Base-by-base conservation (phyloP, 2,329 filamentous ascomycete genomes). In the Calonectria hongkongensis region DNA sequence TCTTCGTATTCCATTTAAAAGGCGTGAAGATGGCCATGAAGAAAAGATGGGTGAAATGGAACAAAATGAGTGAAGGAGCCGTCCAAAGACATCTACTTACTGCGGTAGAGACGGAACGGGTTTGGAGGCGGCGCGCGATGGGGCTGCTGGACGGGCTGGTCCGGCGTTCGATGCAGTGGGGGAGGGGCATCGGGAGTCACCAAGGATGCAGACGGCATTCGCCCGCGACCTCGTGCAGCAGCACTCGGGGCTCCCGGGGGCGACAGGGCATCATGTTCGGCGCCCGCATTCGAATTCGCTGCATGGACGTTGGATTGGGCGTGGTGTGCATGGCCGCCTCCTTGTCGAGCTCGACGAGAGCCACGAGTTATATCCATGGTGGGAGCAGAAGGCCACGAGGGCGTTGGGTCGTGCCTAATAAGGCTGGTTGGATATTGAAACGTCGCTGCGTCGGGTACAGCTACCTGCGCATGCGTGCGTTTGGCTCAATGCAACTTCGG, bases 51-150 rank as follows among this genome's bases (percentile, higher is more conserved):
- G 12, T 33, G 58, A 33, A 41, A 54, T 58, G 33, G 41, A 70
- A 36, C 27, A 60, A 33, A 15, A 25, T 25, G 13, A 62, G 56
- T 43, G 45, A 8, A 15, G 58, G 48, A 60, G 25, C 64, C 27
- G 64, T 41, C 25, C 43, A 51, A 9, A 28, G 30, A 45, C 8
- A 30, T 27, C 36, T 18, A 83, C 83, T 83, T 71, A 85, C 83
- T 80, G 75, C 82, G 79, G 65, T 84, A 83, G 2, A 84, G 76
- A 21, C 83, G 82, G 72, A 85, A 85, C 0, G 83, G 83, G 78
- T 85, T 82, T 47, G 81, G 81, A 30, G 80, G 80, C 27, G 82
- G 82, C 50, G 75, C 80, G 43, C 76, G 77, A 43, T 74, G 77
- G 71, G 73, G 77, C 70, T 73, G 75, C 41, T 78, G 75, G 27